phyloP scores from a whole-genome alignment of 2,329 filamentous ascomycete genomes.

The Botryotinia calthae region DNA sequence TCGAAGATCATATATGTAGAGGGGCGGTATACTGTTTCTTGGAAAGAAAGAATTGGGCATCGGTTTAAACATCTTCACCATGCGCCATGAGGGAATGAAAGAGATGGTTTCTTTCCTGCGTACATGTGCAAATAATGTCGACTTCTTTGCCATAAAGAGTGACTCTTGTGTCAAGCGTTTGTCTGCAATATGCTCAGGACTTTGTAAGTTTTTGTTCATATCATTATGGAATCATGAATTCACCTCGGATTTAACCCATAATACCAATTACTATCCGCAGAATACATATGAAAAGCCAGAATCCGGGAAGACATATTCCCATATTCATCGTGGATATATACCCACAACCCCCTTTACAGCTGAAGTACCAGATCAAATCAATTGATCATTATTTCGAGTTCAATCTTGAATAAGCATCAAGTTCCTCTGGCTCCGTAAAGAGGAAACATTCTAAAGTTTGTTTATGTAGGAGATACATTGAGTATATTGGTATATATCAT shows the following conservation, averaged over 20 bases:
- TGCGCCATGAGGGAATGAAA: background rate
- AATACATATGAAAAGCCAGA: background rate
- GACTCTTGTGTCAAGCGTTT: background rate
- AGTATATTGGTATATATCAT: background rate
- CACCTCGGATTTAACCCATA: background rate
- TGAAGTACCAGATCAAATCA: background rate
- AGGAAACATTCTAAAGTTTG: background rate
- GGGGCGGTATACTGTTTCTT: no score
- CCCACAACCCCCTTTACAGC: background rate
- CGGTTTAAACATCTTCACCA: background rate
- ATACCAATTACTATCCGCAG: accelerated
- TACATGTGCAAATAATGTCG: background rate
- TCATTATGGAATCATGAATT: background rate
- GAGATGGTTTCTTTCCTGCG: background rate
- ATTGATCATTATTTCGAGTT: background rate
- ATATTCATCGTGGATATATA: background rate
- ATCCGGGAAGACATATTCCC: background rate
- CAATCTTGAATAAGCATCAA: background rate
- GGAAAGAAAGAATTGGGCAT: background rate
- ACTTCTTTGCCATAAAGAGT: background rate
- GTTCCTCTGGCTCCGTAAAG: background rate
- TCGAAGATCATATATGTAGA: background rate
- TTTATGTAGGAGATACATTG: no score
- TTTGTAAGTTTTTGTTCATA: background rate
- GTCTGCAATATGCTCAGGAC: background rate